These are phyloP conservation scores for Metschnikowia lachancei DNA, from an alignment of 805 yeast genomes.

Conservation along the genomic window DNA sequence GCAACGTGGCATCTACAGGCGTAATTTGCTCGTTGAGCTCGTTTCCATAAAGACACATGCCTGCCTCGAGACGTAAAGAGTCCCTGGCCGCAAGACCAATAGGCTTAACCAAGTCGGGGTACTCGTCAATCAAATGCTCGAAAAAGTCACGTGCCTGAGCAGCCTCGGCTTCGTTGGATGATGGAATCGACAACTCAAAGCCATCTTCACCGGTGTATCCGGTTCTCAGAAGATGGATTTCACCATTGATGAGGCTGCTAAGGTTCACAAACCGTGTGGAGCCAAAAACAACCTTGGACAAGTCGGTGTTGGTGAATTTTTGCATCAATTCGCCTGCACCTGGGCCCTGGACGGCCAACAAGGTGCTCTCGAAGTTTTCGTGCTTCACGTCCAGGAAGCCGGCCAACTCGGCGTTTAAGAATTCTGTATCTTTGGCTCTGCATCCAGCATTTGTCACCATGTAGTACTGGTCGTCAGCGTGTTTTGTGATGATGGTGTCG, in stretches of 20 bases:
- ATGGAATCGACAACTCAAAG: conserved; percentile 81
- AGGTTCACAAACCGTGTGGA: conserved; percentile 50
- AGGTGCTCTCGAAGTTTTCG: conserved; percentile 60
- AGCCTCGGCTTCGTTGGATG: conserved; percentile 37
- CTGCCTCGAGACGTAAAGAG: conserved; percentile 92
- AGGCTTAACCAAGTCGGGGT: conserved; percentile 63
- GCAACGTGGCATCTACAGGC: conserved; percentile 84
- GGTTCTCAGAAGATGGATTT: conserved; percentile 82
- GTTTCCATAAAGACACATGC: conserved; percentile 96
- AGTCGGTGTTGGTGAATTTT: conserved; percentile 56
- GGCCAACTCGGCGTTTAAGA: conserved; percentile 53
- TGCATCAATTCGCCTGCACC: conserved; percentile 65
- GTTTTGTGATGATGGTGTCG: conserved; percentile 89
- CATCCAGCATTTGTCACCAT: conserved; percentile 97
- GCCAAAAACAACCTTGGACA: conserved; percentile 72
- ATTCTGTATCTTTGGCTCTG: conserved; percentile 71
- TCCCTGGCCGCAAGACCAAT: conserved; percentile 99
- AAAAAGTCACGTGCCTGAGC: conserved; percentile 57
- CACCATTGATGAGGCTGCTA: conserved; percentile 39
- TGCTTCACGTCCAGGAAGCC: conserved; percentile 39
- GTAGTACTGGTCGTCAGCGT: conserved; percentile 70
- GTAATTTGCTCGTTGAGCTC: conserved; percentile 77
- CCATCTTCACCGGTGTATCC: conserved; percentile 99
- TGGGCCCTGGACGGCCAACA: conserved; percentile 94
- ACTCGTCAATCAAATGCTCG: conserved; percentile 50